Percentiles rank a stretch among this genome's conserved stretches.
Evolutionary conservation across 2,329 filamentous ascomycete genomes (phyloP).

Genomic region (Epichloe brachyelytri): DNA sequence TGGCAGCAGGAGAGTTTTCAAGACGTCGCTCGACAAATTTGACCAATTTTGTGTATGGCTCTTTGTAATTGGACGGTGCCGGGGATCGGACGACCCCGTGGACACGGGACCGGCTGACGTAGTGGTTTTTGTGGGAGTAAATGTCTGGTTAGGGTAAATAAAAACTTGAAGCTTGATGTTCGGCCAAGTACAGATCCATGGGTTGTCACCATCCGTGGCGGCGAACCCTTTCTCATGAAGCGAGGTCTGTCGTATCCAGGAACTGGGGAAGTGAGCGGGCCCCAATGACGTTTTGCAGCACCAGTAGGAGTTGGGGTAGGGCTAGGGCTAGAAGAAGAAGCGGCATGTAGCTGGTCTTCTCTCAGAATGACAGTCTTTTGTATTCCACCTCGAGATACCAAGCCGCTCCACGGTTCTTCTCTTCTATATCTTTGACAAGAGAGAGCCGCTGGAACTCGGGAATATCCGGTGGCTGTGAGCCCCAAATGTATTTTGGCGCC

Average conservation of each 20-base stretch:
- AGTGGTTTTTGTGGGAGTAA: constrained; percentile 19
- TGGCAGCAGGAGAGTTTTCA: constrained; percentile 19
- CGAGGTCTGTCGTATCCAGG: constrained; percentile 14
- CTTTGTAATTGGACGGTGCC: constrained; percentile 10
- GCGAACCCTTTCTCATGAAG: constrained; percentile 12
- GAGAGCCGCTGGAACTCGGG: constrained; percentile 24
- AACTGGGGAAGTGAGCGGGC: constrained; percentile 6
- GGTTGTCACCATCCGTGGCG: constrained; percentile 33
- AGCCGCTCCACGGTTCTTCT: constrained; percentile 36
- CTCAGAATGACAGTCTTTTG: constrained; percentile 44
- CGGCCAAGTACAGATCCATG: constrained; percentile 48
- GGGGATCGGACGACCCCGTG: not conserved
- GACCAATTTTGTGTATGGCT: constrained; percentile 37
- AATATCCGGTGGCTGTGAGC: constrained; percentile 39
- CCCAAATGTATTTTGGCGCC: constrained; percentile 32
- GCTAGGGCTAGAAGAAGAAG: not conserved
- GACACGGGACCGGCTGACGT: not conserved
- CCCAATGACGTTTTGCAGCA: constrained; percentile 16
- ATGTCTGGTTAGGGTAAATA: constrained; percentile 42
- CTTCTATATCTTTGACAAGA: constrained; percentile 39
- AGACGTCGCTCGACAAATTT: constrained; percentile 43
- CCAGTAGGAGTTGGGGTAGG: constrained; percentile 7
- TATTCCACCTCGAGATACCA: constrained; percentile 40
- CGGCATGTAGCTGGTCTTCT: constrained; percentile 22
- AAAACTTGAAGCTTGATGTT: constrained; percentile 42